Percentiles rank a stretch among this genome's conserved stretches.
These are phyloP conservation scores for Magnolia kwangsiensis DNA, from an alignment of 164 flowering plant genomes.

Conservation along the genomic window DNA sequence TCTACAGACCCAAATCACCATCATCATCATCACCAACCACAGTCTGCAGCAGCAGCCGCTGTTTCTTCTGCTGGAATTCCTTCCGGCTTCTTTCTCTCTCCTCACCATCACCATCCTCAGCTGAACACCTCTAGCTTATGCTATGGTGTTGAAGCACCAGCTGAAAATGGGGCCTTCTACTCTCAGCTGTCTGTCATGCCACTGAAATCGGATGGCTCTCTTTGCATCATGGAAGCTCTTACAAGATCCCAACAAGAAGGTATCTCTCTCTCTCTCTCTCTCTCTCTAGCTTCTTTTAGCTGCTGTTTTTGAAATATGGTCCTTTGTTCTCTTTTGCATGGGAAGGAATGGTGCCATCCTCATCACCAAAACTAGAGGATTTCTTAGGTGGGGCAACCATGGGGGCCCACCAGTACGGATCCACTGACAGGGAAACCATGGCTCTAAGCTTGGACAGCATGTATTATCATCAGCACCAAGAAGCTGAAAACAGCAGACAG, in stretches of 20 bases:
- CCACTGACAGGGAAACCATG: constrained; percentile 51
- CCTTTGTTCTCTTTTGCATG: constrained; percentile 1
- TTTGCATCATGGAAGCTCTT: constrained; percentile 79
- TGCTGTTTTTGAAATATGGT: neutral
- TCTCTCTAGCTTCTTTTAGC: neutral
- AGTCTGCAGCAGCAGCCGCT: constrained; percentile 3
- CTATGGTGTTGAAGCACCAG: constrained; percentile 28
- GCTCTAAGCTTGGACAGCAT: constrained; percentile 72
- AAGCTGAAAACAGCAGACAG: constrained; percentile 31
- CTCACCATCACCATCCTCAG: constrained; percentile 14
- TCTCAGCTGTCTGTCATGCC: constrained; percentile 69
- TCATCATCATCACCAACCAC: constrained; percentile 22
- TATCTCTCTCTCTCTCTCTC: neutral
- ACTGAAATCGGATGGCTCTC: constrained; percentile 86
- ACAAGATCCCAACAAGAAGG: constrained; percentile 59
- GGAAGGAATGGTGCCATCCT: constrained; percentile 53
- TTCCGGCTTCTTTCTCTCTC: constrained; percentile 37
- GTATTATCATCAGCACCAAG: constrained; percentile 47
- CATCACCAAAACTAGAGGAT: constrained; percentile 76
- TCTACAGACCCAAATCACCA: constrained; percentile 37
- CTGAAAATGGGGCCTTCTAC: constrained; percentile 37
- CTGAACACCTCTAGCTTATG: constrained; percentile 35
- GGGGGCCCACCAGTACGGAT: constrained; percentile 40
- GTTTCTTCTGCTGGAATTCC: constrained; percentile 33
- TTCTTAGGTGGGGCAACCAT: constrained; percentile 69